Evolutionary conservation across 176 grass and related monocot genomes (phyloP).

Genomic region (Carex scoparia): DNA sequence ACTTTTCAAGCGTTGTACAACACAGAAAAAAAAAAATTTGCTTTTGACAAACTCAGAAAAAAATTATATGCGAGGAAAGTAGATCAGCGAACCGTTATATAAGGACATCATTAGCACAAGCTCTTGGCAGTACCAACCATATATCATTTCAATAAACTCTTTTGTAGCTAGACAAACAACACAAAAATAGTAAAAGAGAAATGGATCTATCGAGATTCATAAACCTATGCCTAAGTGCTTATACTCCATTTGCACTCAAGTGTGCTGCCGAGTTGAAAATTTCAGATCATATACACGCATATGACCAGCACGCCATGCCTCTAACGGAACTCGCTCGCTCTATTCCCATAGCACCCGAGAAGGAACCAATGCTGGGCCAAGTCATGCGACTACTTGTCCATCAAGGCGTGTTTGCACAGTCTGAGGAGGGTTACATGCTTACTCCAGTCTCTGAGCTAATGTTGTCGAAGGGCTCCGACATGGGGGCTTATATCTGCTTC

Average conservation of each 20-base stretch:
- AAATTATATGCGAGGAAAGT: neutral
- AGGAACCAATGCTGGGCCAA: neutral
- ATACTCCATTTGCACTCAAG: neutral
- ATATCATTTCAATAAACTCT: neutral
- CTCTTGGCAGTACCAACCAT: neutral
- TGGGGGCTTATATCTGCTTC: neutral
- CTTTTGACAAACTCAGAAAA: no score
- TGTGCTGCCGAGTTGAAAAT: neutral
- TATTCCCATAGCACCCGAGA: neutral
- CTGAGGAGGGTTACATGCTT: conserved; percentile 3
- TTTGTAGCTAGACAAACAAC: neutral
- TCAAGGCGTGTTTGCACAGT: neutral
- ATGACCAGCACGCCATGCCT: neutral
- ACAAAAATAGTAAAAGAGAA: neutral
- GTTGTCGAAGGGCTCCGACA: neutral
- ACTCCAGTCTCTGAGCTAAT: neutral
- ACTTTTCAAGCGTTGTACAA: no score
- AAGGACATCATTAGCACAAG: neutral
- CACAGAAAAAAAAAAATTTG: no score
- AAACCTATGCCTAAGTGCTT: neutral
- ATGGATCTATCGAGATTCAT: neutral
- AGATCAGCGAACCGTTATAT: neutral
- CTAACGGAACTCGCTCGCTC: neutral
- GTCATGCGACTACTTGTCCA: conserved; percentile 1
- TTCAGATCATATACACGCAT: neutral